Evolutionary conservation across 495 filamentous ascomycete genomes (phyloP), one percentile per base, ranked within the genome.

Genomic region (Barbatosphaeria neglecta): DNA sequence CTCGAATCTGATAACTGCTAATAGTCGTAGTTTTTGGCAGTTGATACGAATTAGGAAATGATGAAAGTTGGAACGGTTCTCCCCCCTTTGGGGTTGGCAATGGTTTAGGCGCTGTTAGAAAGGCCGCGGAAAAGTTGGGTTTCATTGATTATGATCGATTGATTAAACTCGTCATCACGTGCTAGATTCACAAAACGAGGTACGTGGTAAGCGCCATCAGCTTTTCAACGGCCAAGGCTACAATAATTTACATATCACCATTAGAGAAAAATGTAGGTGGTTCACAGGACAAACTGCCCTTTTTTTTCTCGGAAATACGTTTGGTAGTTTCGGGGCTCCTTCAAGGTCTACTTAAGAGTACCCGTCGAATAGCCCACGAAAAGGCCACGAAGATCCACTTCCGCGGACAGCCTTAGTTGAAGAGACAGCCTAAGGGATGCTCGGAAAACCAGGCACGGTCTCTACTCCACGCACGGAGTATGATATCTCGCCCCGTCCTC

Each of bases 381-480:
- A n/a, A n/a, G n/a, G n/a, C n/a, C n/a, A n/a, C n/a, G n/a, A n/a
- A n/a, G n/a, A n/a, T n/a, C n/a, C n/a, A n/a, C n/a, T n/a, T n/a
- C n/a, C n/a, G n/a, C n/a, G n/a, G n/a, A n/a, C n/a, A n/a, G n/a
- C n/a, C n/a, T n/a, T n/a, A n/a, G n/a, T n/a, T 44, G 28, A 80
- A 78, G 31, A 81, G 53, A 53, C 65, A 73, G 5, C 59, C 61
- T 54, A 80, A 57, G 20, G 67, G 54, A 5, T 57, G 53, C 8
- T 52, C 59, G 40, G 68, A 59, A 58, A 80, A 80, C 69, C 69
- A 80, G 2, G 18, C 47, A 17, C 61, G 65, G 45, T 80, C 69
- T 47, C 71, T 70, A 46, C 62, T 52, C 78, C 76, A 80, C 2
- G 65, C 77, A 25, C 66, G 68, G 22, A 72, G 59, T 43, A 82